A percentile compares a stretch with the other conserved stretches of the same genome.
phyloP scores from a whole-genome alignment of 2,329 filamentous ascomycete species.

The Exophiala calicioides region DNA sequence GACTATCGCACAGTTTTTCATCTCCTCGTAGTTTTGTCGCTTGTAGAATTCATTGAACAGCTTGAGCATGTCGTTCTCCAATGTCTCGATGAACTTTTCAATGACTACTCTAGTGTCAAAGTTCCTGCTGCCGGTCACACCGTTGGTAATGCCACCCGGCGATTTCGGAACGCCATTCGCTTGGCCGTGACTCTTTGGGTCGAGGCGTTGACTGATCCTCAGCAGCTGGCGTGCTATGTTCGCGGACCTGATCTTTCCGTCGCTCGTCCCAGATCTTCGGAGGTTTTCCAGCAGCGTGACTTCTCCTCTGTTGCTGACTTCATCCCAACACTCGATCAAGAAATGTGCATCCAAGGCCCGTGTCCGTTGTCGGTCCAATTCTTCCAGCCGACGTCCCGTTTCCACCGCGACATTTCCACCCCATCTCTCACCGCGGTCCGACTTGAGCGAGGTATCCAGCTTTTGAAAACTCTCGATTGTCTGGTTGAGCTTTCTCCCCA shows the following conservation, averaged over 20 bases:
- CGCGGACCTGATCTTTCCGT: slow-evolving; percentile 91
- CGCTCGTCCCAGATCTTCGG: slow-evolving; percentile 77
- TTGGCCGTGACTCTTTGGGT: slow-evolving; percentile 71
- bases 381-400: slow-evolving; percentile 90
- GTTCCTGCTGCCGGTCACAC: slow-evolving; percentile 43
- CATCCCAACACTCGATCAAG: slow-evolving; percentile 93
- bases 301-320: slow-evolving; percentile 87
- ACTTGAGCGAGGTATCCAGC: slow-evolving; percentile 78
- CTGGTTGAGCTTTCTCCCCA: slow-evolving; percentile 86
- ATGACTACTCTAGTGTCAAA: slow-evolving; percentile 80
- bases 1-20: slow-evolving; percentile 95
- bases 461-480: slow-evolving; percentile 90
- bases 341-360: slow-evolving; percentile 92
- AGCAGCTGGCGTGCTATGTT: slow-evolving; percentile 91
- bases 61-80: slow-evolving; percentile 92
- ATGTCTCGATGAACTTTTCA: slow-evolving; percentile 92
- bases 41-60: slow-evolving; percentile 98
- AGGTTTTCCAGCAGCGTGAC: slow-evolving; percentile 87
- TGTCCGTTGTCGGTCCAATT: slow-evolving; percentile 87
- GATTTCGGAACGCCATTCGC: slow-evolving; percentile 38
- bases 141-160: slow-evolving; percentile 54
- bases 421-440: slow-evolving; percentile 32
- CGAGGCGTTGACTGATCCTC: slow-evolving; percentile 88
- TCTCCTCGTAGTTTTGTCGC: slow-evolving; percentile 92
- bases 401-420: slow-evolving; percentile 90